Conservation (phyloP, 2,329 filamentous ascomycete species). For the Phoma herbarum region DNA sequence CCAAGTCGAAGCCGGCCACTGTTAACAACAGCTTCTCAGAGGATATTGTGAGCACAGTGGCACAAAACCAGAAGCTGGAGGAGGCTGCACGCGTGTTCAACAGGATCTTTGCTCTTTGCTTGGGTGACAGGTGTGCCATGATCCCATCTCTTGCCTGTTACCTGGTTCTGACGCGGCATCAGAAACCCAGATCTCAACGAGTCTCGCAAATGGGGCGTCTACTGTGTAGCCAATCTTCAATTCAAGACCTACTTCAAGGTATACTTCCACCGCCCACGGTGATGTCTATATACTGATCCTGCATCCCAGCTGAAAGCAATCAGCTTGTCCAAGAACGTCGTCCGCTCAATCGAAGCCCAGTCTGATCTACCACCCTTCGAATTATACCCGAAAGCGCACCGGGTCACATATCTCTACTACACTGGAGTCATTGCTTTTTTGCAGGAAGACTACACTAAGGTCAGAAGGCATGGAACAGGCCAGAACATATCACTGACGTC, state of each 20-base stretch:
- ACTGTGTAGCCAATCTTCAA: conserved; percentile 90
- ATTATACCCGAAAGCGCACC: conserved; percentile 85
- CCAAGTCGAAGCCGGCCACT: conserved; percentile 58
- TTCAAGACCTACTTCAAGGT: conserved; percentile 98
- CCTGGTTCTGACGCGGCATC: conserved; percentile 32
- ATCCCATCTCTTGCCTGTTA: conserved; percentile 15
- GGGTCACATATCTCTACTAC: conserved; percentile 97
- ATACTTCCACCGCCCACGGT: conserved; percentile 11
- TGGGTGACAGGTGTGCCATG: conserved; percentile 77
- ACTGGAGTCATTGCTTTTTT: conserved; percentile 92
- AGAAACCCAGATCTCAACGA: conserved; percentile 80
- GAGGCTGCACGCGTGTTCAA: conserved; percentile 92
- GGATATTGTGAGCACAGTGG: conserved; percentile 73
- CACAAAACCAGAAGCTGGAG: conserved; percentile 83
- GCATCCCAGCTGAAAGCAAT: conserved; percentile 75
- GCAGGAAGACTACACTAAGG: conserved; percentile 89
- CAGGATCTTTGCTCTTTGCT: conserved; percentile 87
- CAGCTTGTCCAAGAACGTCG: conserved; percentile 86
- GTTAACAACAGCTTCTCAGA: conserved; percentile 72
- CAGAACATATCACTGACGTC: conserved; percentile 25
- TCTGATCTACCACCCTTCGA: conserved; percentile 83
- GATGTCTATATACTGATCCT: conserved; percentile 9
- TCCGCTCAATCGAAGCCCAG: conserved; percentile 80
- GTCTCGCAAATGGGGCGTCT: conserved; percentile 97
- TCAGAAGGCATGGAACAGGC: conserved; percentile 48